Evolutionary conservation across 257 asterid genomes (phyloP), one percentile per base, ranked within the genome.

Genomic region (Salvia hispanica): DNA sequence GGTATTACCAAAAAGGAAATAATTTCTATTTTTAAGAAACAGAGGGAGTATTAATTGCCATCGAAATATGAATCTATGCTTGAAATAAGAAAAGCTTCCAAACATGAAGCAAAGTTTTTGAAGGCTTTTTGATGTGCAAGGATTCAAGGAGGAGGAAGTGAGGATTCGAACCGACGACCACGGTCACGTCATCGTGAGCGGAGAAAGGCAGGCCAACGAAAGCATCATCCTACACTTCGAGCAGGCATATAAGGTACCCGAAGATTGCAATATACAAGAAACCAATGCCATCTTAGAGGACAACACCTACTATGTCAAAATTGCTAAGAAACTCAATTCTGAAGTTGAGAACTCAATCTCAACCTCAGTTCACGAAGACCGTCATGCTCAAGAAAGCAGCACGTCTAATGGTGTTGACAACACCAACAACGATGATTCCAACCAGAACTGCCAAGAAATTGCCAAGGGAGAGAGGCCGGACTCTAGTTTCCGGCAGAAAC

Each of bases 101-200:
- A 25, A 25, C 3, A 25, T 1, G 31, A 25, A 25, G 31, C 31
- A 2, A 25, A 25, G 31, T 25, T 25, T 31, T 13, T 36, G 31
- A 25, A 0, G 31, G 31, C 31, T 25, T 25, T 25, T 0, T 39
- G 14, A 15, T 31, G 10, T 72, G n/a, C 18, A 66, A 74, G 78
- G 71, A 21, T 74, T 74, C 74, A 68, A 74, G 66, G 55, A 45
- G 40, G 78, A n/a, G 5, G 71, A 68, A 36, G 74, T 68, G 71
- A 74, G 46, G 74, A 54, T 74, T 4, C 66, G 74, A 74, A 34
- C 52, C 6, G 34, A 61, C 7, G 37, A 34, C 5, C 0, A 59
- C 6, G 71, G 40, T 7, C 58, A 54, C 2, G 14, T 74, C 2
- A 62, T 62, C 2, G 74, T 68, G 25, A 68, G 71, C 7, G 78